phyloP scores from a whole-genome alignment of 768 basidiomycete genomes.

The Hericium coralloides region DNA sequence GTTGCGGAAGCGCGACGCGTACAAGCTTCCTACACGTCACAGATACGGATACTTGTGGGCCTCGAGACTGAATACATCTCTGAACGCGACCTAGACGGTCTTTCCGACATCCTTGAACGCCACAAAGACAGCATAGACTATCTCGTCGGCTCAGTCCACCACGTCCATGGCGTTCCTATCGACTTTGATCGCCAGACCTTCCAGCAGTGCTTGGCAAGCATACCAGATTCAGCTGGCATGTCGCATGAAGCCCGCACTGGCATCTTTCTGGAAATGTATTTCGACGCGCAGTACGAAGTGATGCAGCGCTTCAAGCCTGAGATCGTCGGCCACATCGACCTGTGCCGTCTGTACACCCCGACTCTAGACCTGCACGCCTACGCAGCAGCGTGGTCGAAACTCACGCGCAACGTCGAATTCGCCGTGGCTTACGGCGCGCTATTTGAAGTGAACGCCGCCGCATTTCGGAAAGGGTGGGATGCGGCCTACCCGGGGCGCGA shows the following conservation, averaged over 20 bases:
- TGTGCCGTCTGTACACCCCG: conserved; percentile 82
- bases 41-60: conserved; percentile 76
- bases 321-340: conserved; percentile 88
- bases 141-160: conserved; percentile 89
- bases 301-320: conserved; percentile 70
- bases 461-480: conserved; percentile 86
- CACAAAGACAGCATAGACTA: conserved; percentile 62
- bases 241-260: conserved; percentile 25
- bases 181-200: conserved; percentile 82
- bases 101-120: conserved; percentile 42
- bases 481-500: conserved; percentile 79
- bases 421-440: conserved; percentile 79
- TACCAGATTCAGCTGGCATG: conserved; percentile 22
- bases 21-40: conserved; percentile 47
- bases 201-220: conserved; percentile 44
- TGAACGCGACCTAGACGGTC: conserved; percentile 45
- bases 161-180: conserved; percentile 81
- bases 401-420: conserved; percentile 66
- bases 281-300: conserved; percentile 77
- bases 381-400: conserved; percentile 49
- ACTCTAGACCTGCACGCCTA: conserved; percentile 43
- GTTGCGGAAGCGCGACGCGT: conserved; percentile 74
- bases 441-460: conserved; percentile 91
- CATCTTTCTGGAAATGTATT: conserved; percentile 57
- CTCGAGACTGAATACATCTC: conserved; percentile 91